A percentile compares a stretch with the other conserved stretches of the same genome.
These are phyloP conservation scores for Eragrostis nindensis DNA, from an alignment of 176 grass and related monocot species.

Conservation along the genomic window DNA sequence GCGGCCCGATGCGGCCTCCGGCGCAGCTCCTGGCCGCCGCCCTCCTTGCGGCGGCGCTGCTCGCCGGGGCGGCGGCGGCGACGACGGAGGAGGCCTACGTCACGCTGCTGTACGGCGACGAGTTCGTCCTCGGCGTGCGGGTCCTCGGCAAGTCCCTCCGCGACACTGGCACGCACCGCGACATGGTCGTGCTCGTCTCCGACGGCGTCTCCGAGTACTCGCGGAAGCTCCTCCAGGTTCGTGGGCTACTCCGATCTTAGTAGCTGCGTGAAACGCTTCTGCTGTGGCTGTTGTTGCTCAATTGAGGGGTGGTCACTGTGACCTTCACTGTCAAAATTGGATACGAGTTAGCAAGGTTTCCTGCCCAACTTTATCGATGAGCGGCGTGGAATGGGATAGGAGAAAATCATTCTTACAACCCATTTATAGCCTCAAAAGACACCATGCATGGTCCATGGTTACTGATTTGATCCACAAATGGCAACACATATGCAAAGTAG, in stretches of 20 bases:
- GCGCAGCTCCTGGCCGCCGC: conserved; percentile 33
- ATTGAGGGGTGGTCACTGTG: not conserved
- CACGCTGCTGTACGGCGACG: conserved; percentile 91
- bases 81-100: conserved; percentile 82
- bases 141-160: conserved; percentile 91
- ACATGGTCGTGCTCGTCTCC: conserved; percentile 94
- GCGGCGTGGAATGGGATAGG: too few relatives aligned
- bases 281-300: not conserved
- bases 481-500: not conserved
- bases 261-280: not conserved
- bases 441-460: not conserved
- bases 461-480: not conserved
- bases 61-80: conserved; percentile 13
- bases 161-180: conserved; percentile 64
- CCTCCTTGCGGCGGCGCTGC: conserved; percentile 32
- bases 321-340: conserved; percentile 8
- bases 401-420: not conserved
- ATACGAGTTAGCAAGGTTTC: not conserved
- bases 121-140: conserved; percentile 90
- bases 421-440: not conserved
- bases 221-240: conserved; percentile 65
- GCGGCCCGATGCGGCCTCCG: conserved; percentile 34
- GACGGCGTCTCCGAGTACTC: conserved; percentile 88
- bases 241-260: not conserved
- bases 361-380: not conserved